These are phyloP conservation scores for Rhizophagus clarus DNA, from an alignment of 192 early-diverging fungal genomes.

Conservation along the genomic window DNA sequence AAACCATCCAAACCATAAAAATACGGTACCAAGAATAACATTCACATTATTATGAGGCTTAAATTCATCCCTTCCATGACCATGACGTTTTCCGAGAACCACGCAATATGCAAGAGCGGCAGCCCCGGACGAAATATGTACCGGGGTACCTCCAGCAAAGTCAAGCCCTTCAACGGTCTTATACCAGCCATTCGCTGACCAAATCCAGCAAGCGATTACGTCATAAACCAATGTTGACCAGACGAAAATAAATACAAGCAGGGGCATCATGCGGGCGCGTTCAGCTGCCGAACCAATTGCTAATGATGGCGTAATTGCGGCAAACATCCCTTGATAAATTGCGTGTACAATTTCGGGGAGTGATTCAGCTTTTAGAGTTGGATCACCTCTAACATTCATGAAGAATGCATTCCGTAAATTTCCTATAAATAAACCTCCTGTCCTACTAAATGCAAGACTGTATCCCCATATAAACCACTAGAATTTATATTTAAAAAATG, in stretches of 20 bases:
- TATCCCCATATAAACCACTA: conserved; percentile 78
- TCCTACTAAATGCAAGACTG: conserved; percentile 68
- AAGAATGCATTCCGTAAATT: conserved; percentile 65
- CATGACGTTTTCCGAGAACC: conserved; percentile 81
- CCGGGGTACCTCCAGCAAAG: conserved; percentile 96
- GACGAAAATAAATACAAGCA: conserved; percentile 87
- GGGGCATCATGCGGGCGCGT: conserved; percentile 82
- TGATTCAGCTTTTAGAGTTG: conserved; percentile 58
- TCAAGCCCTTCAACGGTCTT: conserved; percentile 82
- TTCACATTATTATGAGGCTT: conserved; percentile 90
- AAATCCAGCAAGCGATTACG: conserved; percentile 95
- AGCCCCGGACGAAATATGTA: conserved; percentile 90
- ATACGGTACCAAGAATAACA: conserved; percentile 86
- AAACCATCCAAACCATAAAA: conserved; percentile 97
- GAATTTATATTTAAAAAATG: conserved; percentile 50
- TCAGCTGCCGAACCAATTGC: conserved; percentile 94
- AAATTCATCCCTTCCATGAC: conserved; percentile 70
- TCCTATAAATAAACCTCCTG: conserved; percentile 73
- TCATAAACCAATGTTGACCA: conserved; percentile 97
- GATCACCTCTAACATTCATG: conserved; percentile 55
- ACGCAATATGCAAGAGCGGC: conserved; percentile 86
- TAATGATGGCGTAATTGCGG: conserved; percentile 87
- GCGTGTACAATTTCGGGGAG: conserved; percentile 69
- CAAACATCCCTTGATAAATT: conserved; percentile 92
- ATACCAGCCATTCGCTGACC: conserved; percentile 86